Evolutionary conservation across 1,139 yeast genomes (phyloP), one percentile per base, ranked within the genome.

Genomic region (Blastobotrys arbuscula): DNA sequence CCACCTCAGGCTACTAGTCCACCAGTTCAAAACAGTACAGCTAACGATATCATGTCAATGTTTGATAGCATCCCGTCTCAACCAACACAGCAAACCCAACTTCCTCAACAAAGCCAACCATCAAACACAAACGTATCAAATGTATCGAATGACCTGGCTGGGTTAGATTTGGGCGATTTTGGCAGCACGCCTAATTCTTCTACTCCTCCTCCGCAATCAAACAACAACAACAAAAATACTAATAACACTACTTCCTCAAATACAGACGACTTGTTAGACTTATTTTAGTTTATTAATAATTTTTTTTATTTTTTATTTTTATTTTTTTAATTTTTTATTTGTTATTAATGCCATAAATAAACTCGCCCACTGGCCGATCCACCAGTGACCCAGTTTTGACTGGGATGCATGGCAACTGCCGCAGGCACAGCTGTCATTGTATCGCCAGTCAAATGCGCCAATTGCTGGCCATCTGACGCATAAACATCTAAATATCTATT

Each of bases 321-420:
- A 28, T 28, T n/a, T n/a, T 8, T 9, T 21, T 13, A 12, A 13
- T 34, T n/a, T 21, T 12, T 42, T n/a, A 19, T 8, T 12, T 16
- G 21, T 18, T 21, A 16, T 41, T 47, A 59, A n/a, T 49, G 43
- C 61, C 61, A 65, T 18, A 89, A 64, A 63, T 84, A 87, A 0
- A 82, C 80, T 62, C 89, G 89, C n/a, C 97, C 97, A 60, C 94
- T 85, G 23, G 96, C 95, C 55, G 90, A 85, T 8, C 96, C 97
- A 2, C 97, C 98, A 1, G 79, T 89, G 2, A 85, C 71, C 96
- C 97, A 89, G 64, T 90, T 88, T 59, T 82, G 76, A 1, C 85
- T 77, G 2, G 92, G 95, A 64, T 92, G 97, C 69, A 92, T 75
- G 20, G 79, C 73, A 20, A 80, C 74, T 1, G 86, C 97, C 0